A percentile compares a stretch with the other conserved stretches of the same genome.
phyloP scores from a whole-genome alignment of 176 grass and related monocot species.

The Chrysopogon serrulatus region DNA sequence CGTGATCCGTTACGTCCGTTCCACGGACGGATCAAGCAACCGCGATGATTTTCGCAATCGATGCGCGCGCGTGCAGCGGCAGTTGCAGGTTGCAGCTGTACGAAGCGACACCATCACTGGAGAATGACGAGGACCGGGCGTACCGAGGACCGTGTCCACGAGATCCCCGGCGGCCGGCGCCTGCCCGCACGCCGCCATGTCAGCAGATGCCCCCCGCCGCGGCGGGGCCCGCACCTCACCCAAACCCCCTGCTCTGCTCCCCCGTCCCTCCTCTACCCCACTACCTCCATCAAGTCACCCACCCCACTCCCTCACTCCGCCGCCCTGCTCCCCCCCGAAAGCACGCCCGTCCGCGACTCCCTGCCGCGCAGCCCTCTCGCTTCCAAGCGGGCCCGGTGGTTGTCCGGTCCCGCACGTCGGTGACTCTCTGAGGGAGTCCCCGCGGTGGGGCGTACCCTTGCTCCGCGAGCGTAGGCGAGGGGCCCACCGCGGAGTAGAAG shows the following conservation, averaged over 20 bases:
- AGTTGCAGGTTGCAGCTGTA: not conserved
- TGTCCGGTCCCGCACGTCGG: not conserved
- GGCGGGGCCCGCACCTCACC: not conserved
- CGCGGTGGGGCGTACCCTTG: not conserved
- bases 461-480: not conserved
- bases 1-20: not conserved
- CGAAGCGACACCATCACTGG: not conserved
- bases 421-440: fast-evolving
- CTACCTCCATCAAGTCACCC: conserved; percentile 31
- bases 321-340: no score
- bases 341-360: not conserved
- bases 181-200: not conserved
- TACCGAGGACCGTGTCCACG: conserved; percentile 35
- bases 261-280: not conserved
- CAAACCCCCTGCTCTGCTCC: not conserved
- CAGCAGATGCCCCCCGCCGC: conserved; percentile 9
- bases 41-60: not conserved
- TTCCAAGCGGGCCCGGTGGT: fast-evolving
- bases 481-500: conserved; percentile 20
- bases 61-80: no score
- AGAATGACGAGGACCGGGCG: not conserved
- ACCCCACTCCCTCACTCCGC: conserved; percentile 19
- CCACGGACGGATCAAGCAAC: not conserved
- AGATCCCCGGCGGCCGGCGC: not conserved
- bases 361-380: fast-evolving